phyloP scores from a whole-genome alignment of 1,139 yeast genomes.

The Debaryomycetaceae sp. region DNA sequence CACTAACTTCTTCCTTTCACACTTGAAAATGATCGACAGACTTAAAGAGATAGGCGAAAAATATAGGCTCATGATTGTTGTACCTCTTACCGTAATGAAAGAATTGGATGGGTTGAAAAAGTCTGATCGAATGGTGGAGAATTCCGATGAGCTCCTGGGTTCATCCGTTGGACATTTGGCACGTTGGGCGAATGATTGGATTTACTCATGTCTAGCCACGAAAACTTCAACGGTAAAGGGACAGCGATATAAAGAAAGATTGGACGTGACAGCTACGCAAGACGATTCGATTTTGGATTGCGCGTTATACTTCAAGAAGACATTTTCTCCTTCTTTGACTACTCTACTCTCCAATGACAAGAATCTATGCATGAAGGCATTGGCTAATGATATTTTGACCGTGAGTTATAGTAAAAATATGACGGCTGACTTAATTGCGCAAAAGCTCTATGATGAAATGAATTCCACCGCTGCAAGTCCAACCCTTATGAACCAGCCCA shows the following conservation, averaged over 20 bases:
- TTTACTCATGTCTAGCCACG: conserved; percentile 58
- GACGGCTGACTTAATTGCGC: conserved; percentile 59
- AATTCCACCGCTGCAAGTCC: neutral
- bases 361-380: conserved; percentile 75
- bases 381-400: conserved; percentile 63
- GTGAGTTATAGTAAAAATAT: conserved; percentile 59
- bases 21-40: conserved; percentile 52
- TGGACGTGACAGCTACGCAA: conserved; percentile 41
- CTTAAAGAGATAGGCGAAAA: conserved; percentile 36
- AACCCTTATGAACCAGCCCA: too few relatives aligned
- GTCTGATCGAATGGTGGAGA: conserved; percentile 19
- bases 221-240: conserved; percentile 53
- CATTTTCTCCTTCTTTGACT: conserved; percentile 43
- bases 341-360: conserved; percentile 77
- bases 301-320: conserved; percentile 58
- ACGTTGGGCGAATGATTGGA: conserved; percentile 77
- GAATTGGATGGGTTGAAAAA: conserved; percentile 81
- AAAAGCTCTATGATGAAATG: conserved; percentile 41
- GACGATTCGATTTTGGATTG: conserved; percentile 90
- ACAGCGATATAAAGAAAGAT: conserved; percentile 56
- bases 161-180: conserved; percentile 56
- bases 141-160: conserved; percentile 14
- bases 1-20: conserved; percentile 73
- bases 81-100: conserved; percentile 66
- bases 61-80: conserved; percentile 50